Base-by-base conservation (phyloP, 1,284 basidiomycete genomes). In the Moniliophthora roreri region DNA sequence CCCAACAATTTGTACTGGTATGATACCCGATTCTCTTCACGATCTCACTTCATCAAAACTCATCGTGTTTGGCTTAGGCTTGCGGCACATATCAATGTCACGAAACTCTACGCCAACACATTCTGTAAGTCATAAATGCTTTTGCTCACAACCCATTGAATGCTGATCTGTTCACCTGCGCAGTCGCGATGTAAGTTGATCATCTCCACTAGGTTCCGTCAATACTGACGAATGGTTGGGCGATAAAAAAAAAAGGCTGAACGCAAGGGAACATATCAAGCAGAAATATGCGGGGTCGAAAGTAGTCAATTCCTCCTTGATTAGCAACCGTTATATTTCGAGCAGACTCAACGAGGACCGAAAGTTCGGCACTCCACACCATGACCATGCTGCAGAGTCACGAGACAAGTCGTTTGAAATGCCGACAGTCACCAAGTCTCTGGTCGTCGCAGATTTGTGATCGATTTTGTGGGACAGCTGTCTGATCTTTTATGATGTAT, bases 41-140 rank as follows among this genome's bases (percentile, higher is more conserved):
- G 21, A 1, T 8, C 23, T 10, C 21, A 41, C 21, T 42, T 18
- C 9, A 21, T 21, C 36, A 24, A 38, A 15, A 8, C 24, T 13
- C 6, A 21, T 13, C n/a, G 21, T 21, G 3, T 13, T 24, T 16
- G 53, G 38, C 35, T 44, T 38, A 48, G 39, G 53, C 24, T 51
- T 36, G 57, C 63, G 15, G 63, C 63, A 26, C 63, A 65, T 34
- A 57, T 65, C 50, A 63, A 63, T 45, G 63, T 65, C 49, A 65
- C 63, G 2, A 65, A 65, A 48, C 52, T 65, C 10, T 65, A 65
- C 48, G 63, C 63, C n/a, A 65, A 65, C 41, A 65, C 63, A 7
- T 65, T 65, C 55, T 65, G 63, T 65, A 51, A 54, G 63, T 60
- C 24, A n/a, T 24, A 35, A 15, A 21, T 24, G n/a, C 24, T 32